Conservation (phyloP, 495 filamentous ascomycete species). For the Copromyces sp. region DNA sequence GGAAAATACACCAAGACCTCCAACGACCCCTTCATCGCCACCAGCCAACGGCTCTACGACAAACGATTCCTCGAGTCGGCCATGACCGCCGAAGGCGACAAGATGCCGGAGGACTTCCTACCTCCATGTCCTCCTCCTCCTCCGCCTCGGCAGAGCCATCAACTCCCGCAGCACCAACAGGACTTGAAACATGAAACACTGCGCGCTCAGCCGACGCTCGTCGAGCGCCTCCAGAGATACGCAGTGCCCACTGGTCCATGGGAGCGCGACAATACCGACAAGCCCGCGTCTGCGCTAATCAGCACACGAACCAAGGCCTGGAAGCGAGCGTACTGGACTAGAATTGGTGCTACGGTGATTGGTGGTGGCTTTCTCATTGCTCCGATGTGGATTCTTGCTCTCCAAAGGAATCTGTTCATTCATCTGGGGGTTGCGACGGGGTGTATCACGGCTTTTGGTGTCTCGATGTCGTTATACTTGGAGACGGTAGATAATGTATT, state of each 20-base stretch:
- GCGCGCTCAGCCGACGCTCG: not conserved
- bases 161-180: too few species aligned
- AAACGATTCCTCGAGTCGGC: not conserved
- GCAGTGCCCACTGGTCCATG: not conserved
- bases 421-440: not conserved
- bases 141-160: too few species aligned
- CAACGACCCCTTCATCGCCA: not conserved
- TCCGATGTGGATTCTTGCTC: not conserved
- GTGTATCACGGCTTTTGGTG: not conserved
- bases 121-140: too few species aligned
- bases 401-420: not conserved
- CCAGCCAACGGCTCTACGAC: not conserved
- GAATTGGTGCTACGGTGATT: not conserved
- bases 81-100: not conserved
- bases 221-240: not conserved
- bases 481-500: not conserved
- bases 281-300: not conserved
- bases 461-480: not conserved
- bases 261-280: not conserved
- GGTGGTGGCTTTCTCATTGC: not conserved
- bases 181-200: too few species aligned
- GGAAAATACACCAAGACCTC: not conserved
- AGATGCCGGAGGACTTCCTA: not conserved
- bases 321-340: not conserved
- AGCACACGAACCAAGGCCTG: not conserved